These are phyloP conservation scores for Neurospora sp. DNA, from an alignment of 495 filamentous ascomycete species.

Conservation along the genomic window DNA sequence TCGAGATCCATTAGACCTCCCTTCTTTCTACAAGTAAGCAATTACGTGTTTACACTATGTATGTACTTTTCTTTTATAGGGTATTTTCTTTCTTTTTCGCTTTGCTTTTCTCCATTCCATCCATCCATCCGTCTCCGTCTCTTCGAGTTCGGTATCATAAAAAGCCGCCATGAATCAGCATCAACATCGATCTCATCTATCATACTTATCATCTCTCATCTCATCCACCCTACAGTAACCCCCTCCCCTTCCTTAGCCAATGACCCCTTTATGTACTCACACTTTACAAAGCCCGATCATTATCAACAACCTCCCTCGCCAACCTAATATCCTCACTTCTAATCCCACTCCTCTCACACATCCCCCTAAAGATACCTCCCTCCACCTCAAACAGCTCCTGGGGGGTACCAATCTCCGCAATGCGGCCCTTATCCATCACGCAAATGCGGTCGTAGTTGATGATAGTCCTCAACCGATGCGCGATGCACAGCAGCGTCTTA, in stretches of 20 bases:
- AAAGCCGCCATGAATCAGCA: neutral
- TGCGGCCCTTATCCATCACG: slow-evolving; percentile 83
- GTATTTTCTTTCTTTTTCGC: neutral
- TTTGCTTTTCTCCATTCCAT: neutral
- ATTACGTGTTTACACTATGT: neutral
- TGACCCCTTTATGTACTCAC: neutral
- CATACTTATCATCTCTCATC: neutral
- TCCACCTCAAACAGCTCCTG: slow-evolving; percentile 48
- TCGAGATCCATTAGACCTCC: neutral
- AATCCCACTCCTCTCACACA: slow-evolving; percentile 91
- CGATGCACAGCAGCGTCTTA: slow-evolving; percentile 87
- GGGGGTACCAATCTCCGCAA: slow-evolving; percentile 79
- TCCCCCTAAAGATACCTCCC: slow-evolving; percentile 71
- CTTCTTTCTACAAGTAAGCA: neutral
- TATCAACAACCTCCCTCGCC: slow-evolving; percentile 14
- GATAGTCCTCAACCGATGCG: slow-evolving; percentile 86
- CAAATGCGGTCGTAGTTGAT: slow-evolving; percentile 92
- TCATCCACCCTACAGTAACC: neutral
- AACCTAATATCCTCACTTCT: slow-evolving; percentile 56
- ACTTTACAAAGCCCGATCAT: neutral
- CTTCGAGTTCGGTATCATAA: neutral
- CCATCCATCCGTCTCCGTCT: neutral
- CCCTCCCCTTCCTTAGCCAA: neutral
- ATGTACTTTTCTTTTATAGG: neutral
- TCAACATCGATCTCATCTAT: neutral